phyloP scores from a whole-genome alignment of 805 yeast species.

The Wickerhamiella kurtzmanii region DNA sequence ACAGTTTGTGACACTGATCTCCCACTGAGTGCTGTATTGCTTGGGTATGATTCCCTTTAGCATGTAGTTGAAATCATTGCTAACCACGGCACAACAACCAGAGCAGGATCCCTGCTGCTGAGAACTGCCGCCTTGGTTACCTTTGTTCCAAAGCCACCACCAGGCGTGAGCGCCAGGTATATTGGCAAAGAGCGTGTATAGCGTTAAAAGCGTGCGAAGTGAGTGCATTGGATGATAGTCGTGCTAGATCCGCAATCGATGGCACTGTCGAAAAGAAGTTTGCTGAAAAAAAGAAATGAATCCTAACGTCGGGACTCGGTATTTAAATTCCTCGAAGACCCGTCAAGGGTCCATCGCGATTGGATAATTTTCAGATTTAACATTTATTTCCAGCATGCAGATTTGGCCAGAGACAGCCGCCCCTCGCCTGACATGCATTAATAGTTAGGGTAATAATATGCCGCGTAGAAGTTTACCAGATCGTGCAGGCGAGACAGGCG shows the following conservation, averaged over 20 bases:
- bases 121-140: conserved; percentile 14
- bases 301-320: too few relatives aligned
- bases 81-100: conserved; percentile 24
- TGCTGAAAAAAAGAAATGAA: too few relatives aligned
- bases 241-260: background rate
- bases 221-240: background rate
- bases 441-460: background rate
- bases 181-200: background rate
- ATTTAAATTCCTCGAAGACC: background rate
- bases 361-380: background rate
- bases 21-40: conserved; percentile 10
- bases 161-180: conserved; percentile 14
- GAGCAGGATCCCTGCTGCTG: conserved; percentile 13
- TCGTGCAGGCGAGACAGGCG: background rate
- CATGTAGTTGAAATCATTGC: conserved; percentile 18
- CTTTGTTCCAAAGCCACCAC: conserved; percentile 20
- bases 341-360: background rate
- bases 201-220: background rate
- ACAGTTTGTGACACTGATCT: conserved; percentile 9
- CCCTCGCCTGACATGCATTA: background rate
- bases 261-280: too few relatives aligned
- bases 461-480: background rate
- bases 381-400: background rate
- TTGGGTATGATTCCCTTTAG: conserved; percentile 3
- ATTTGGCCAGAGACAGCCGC: background rate